These are phyloP conservation scores for Gelatoporia subvermispora DNA, from an alignment of 768 basidiomycete species.

Conservation along the genomic window DNA sequence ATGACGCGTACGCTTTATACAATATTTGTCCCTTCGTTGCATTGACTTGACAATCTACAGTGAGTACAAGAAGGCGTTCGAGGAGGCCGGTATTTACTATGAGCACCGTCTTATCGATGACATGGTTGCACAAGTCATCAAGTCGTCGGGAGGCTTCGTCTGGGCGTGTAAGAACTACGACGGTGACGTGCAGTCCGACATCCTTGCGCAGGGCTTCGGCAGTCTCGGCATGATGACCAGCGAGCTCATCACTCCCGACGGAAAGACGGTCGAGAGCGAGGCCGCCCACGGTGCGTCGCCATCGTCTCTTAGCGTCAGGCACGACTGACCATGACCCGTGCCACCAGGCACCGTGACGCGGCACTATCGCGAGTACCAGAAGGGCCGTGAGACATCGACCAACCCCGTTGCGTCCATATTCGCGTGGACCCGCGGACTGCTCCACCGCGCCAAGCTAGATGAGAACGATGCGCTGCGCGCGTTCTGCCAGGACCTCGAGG, in stretches of 20 bases:
- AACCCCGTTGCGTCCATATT: constrained; percentile 99
- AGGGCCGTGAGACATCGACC: constrained; percentile 95
- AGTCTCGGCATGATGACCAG: constrained; percentile 97
- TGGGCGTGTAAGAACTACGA: constrained; percentile 68
- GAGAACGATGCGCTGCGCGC: constrained; percentile 63
- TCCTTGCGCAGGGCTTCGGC: constrained; percentile 97
- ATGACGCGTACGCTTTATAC: constrained; percentile 49
- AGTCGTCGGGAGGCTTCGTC: constrained; percentile 83
- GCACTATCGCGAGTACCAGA: constrained; percentile 96
- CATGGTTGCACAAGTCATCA: constrained; percentile 98
- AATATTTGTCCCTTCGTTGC: not conserved
- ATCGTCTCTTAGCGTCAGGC: too few relatives aligned
- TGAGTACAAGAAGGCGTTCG: constrained; percentile 68
- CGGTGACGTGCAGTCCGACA: constrained; percentile 72
- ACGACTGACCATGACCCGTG: too few relatives aligned
- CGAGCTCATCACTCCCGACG: constrained; percentile 93
- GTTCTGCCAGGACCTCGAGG: constrained; percentile 82
- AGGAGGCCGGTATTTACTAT: constrained; percentile 73
- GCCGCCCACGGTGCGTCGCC: constrained; percentile 77
- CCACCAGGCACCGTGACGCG: constrained; percentile 80
- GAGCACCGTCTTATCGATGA: constrained; percentile 97
- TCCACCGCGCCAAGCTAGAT: constrained; percentile 92
- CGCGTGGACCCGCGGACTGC: constrained; percentile 94
- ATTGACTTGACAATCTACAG: constrained; percentile 23
- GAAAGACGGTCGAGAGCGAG: constrained; percentile 87